Percentiles rank a stretch among this genome's conserved stretches.
Evolutionary conservation across 768 basidiomycete species (phyloP).

Genomic region (Naganishia vaughanmartiniae): DNA sequence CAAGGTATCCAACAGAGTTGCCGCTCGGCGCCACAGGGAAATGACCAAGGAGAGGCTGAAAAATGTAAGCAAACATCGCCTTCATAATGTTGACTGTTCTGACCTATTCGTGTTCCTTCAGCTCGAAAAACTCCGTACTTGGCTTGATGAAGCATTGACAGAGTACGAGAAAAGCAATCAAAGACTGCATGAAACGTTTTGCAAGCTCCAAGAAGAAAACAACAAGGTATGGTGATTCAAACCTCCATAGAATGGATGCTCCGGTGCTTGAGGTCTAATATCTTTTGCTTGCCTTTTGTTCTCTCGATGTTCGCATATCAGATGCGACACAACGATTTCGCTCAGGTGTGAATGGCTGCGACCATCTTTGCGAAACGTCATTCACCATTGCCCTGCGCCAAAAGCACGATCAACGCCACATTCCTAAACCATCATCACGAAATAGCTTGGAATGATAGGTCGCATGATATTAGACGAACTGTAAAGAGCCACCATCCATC

Average conservation of each 20-base stretch:
- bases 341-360: neutral
- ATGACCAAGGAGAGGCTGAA: slow-evolving; percentile 29
- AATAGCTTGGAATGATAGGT: no score
- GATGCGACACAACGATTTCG: neutral
- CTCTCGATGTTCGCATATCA: neutral
- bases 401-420: neutral
- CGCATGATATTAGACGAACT: no score
- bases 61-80: slow-evolving; percentile 3
- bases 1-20: slow-evolving; percentile 25
- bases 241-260: neutral
- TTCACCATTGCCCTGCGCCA: neutral
- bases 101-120: neutral
- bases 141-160: slow-evolving; percentile 16
- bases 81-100: neutral
- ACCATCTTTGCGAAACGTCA: neutral
- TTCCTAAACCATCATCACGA: no score
- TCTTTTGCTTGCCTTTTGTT: neutral
- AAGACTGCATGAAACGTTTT: slow-evolving; percentile 16
- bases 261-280: neutral
- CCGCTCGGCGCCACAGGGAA: slow-evolving; percentile 29
- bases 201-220: slow-evolving; percentile 21
- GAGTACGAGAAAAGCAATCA: slow-evolving; percentile 30
- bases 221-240: slow-evolving; percentile 2
- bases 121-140: slow-evolving; percentile 20
- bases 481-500: no score